Conservation (phyloP, 495 filamentous ascomycete genomes). For the Aspergillus carlsbadensis region DNA sequence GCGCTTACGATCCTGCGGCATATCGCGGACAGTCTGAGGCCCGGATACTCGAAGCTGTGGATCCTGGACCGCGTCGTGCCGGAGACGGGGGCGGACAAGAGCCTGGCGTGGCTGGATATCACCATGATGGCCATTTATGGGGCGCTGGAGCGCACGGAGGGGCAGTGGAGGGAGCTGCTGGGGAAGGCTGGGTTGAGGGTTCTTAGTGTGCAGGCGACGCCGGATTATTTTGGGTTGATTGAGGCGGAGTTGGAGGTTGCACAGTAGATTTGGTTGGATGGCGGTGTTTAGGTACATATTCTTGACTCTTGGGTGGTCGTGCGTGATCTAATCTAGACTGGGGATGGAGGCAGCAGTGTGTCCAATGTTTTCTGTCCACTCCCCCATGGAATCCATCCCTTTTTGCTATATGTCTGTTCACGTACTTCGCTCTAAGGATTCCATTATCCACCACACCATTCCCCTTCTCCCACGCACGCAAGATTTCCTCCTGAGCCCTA, state of each 20-base stretch:
- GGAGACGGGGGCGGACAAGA: not conserved
- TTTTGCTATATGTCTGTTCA: no score
- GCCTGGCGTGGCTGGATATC: not conserved
- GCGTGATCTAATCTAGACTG: no score
- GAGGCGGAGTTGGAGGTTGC: slow-evolving; percentile 28
- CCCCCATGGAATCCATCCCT: no score
- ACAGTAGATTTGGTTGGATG: no score
- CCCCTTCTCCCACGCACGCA: no score
- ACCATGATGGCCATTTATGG: slow-evolving; percentile 10
- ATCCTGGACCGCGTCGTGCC: not conserved
- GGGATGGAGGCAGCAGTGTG: no score
- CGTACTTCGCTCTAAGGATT: no score
- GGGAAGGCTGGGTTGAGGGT: slow-evolving; percentile 63
- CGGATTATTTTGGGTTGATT: slow-evolving; percentile 29
- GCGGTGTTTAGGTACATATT: no score
- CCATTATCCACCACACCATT: no score
- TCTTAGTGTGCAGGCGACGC: slow-evolving; percentile 37
- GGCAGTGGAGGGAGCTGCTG: slow-evolving; percentile 25
- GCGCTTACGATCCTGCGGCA: not conserved
- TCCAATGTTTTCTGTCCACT: no score
- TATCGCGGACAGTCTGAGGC: not conserved
- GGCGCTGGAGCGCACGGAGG: slow-evolving; percentile 36
- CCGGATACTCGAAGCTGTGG: not conserved
- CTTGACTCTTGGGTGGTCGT: no score
- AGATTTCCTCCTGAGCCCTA: no score